These are phyloP conservation scores for Westerdykella ornata DNA, from an alignment of 2,329 filamentous ascomycete species.

Conservation along the genomic window DNA sequence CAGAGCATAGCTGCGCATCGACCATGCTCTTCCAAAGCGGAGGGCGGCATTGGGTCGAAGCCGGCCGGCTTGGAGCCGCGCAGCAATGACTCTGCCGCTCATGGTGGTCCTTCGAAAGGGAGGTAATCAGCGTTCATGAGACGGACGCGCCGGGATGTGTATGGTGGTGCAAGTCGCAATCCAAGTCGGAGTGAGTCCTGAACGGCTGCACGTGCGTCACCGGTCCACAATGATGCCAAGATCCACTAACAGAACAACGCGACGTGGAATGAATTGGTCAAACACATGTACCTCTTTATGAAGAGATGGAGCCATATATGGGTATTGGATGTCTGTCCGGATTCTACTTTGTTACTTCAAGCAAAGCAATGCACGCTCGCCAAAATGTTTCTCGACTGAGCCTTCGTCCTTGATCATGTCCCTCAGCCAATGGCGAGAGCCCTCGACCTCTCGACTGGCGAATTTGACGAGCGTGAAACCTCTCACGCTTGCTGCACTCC, in stretches of 20 bases:
- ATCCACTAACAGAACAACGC: no score
- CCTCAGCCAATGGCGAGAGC: constrained; percentile 71
- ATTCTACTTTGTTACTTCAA: constrained; percentile 19
- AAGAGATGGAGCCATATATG: no score
- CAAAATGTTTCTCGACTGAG: constrained; percentile 64
- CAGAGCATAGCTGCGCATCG: constrained; percentile 68
- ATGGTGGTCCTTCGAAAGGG: constrained; percentile 37
- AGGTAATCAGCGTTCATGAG: not conserved
- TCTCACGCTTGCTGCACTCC: constrained; percentile 36
- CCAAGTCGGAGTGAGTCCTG: no score
- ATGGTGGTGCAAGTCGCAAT: not conserved
- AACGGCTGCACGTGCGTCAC: no score
- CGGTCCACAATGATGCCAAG: no score
- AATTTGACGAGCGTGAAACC: constrained; percentile 88
- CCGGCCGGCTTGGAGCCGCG: constrained; percentile 56
- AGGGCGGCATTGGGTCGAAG: constrained; percentile 32
- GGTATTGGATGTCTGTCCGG: no score
- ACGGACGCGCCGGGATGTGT: not conserved
- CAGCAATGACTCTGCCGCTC: constrained; percentile 70
- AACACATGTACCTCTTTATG: no score
- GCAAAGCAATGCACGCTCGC: constrained; percentile 73
- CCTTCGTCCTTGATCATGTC: constrained; percentile 69
- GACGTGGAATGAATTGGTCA: no score
- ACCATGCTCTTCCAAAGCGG: constrained; percentile 58
- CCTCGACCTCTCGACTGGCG: constrained; percentile 73